Conservation (phyloP, 139 green algal species). For the Coelastrella sp. region DNA sequence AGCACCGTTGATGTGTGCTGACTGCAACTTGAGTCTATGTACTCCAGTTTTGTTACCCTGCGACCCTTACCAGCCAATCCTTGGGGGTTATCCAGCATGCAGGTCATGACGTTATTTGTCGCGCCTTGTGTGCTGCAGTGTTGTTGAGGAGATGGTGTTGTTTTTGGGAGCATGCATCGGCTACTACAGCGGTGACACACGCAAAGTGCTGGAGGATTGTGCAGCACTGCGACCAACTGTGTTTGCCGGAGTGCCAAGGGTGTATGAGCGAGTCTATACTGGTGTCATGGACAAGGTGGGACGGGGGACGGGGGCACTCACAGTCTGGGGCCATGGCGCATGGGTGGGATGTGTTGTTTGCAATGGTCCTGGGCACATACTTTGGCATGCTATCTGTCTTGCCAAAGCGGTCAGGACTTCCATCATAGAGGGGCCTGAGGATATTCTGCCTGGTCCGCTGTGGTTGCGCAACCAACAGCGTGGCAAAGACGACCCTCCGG, state of each 20-base stretch:
- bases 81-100: too few relatives aligned
- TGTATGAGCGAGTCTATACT: slow-evolving; percentile 97
- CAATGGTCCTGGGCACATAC: not conserved
- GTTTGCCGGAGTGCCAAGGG: slow-evolving; percentile 94
- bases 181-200: slow-evolving; percentile 59
- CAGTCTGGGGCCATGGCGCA: not conserved
- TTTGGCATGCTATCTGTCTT: too few relatives aligned
- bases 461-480: too few relatives aligned
- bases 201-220: slow-evolving; percentile 83
- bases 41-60: too few relatives aligned
- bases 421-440: too few relatives aligned
- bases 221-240: slow-evolving; percentile 85
- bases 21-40: too few relatives aligned
- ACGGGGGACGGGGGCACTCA: not conserved
- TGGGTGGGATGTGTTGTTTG: not conserved
- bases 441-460: too few relatives aligned
- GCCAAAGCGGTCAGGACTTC: too few relatives aligned
- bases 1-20: too few relatives aligned
- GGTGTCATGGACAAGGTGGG: slow-evolving; percentile 71
- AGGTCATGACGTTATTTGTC: not conserved
- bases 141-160: slow-evolving; percentile 62
- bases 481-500: too few relatives aligned
- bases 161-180: slow-evolving; percentile 57
- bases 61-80: too few relatives aligned
- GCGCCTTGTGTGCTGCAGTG: slow-evolving; percentile 31